Base-by-base conservation (phyloP, 2,329 filamentous ascomycete genomes). In the Rhinocladiella mackenziei region DNA sequence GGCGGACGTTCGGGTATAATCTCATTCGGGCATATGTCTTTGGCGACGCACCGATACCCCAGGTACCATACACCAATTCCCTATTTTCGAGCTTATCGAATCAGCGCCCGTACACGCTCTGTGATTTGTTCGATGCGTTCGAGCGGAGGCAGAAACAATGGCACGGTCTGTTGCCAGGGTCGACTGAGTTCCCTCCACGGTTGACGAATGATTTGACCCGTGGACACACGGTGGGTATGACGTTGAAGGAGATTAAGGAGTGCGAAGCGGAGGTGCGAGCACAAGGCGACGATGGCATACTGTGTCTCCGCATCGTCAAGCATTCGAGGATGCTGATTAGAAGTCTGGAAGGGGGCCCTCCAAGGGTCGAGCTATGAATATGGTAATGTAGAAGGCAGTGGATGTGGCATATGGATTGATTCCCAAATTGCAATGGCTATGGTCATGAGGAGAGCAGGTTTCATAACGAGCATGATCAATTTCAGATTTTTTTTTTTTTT, bases 131-230 rank as follows among this genome's bases (percentile, higher is more conserved):
- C 23, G 56, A 60, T 32, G 66, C 68, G 39, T 57, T 71, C 41
- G 68, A 70, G 35, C 51, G 61, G 22, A 65, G 69, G 10, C 69
- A 72, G 47, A 63, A 62, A 13, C 60, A 58, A 44, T 69, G 66
- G 64, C 69, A 72, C 60, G 50, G 55, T 3, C 42, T 51, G 6
- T 49, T 50, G 18, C 18, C 39, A 5, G 26, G 23, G 20, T 44
- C 38, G 8, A 32, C 38, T 26, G 49, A 58, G 32, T 50, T 53
- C 36, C 48, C 43, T 4, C 13, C 28, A 23, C 37, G 20, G 11
- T 26, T 43, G 11, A 30, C 26, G 18, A 28, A 32, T 7, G 39
- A 50, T 14, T 23, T 48, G 18, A 9, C 23, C 17, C 29, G 31
- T 6, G 48, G 50, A 3, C 43, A 53, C 23, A 42, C 46, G 5